Evolutionary conservation across 805 yeast genomes (phyloP).

Genomic region (Scheffersomyces stipitis): DNA sequence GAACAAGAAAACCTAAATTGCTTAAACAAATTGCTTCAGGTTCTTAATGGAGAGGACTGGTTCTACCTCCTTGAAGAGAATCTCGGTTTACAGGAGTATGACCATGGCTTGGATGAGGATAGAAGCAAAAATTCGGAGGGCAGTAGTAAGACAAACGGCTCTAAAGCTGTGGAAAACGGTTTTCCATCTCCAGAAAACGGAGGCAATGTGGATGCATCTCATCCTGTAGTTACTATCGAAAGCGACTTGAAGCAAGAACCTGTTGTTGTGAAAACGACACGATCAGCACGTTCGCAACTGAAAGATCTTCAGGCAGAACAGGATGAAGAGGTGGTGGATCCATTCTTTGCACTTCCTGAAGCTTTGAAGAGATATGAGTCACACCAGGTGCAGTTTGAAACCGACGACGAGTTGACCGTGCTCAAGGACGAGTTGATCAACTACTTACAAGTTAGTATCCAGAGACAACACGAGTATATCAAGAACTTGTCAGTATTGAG

Average conservation of each 20-base stretch:
- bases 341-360: slow-evolving; percentile 58
- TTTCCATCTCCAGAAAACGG: slow-evolving; percentile 1
- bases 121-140: slow-evolving; percentile 1
- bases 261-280: slow-evolving; percentile 9
- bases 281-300: slow-evolving; percentile 23
- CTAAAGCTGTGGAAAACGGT: too few relatives aligned
- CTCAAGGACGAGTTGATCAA: slow-evolving; percentile 57
- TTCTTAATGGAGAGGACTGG: slow-evolving; percentile 87
- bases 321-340: slow-evolving; percentile 56
- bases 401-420: slow-evolving; percentile 41
- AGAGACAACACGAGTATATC: slow-evolving; percentile 73
- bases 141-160: background rate
- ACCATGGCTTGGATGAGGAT: slow-evolving; percentile 52
- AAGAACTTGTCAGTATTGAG: slow-evolving; percentile 74
- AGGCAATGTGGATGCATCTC: background rate
- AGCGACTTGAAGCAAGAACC: slow-evolving; percentile 15
- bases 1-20: slow-evolving; percentile 80
- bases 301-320: slow-evolving; percentile 45
- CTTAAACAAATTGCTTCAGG: slow-evolving; percentile 68
- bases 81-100: slow-evolving; percentile 66
- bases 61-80: slow-evolving; percentile 60
- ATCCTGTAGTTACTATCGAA: slow-evolving; percentile 3
- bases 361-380: slow-evolving; percentile 33
- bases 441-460: slow-evolving; percentile 45
- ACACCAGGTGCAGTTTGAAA: slow-evolving; percentile 20